These are phyloP conservation scores for Thecaphora thlaspeos DNA, from an alignment of 1,284 basidiomycete species.

Conservation along the genomic window DNA sequence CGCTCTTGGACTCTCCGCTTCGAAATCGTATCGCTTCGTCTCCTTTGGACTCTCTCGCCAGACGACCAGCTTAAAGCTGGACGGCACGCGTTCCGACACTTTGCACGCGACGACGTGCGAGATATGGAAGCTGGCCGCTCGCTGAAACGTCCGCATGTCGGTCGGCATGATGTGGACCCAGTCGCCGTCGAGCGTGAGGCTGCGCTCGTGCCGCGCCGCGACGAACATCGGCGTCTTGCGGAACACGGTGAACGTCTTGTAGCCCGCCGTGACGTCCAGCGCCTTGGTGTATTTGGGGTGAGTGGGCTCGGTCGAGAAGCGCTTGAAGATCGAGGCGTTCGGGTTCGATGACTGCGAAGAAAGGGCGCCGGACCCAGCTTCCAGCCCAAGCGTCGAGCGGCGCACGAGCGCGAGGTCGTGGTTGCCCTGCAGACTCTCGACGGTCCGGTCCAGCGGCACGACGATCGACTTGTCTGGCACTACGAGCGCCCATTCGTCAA, in stretches of 20 bases:
- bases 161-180: conserved; percentile 72
- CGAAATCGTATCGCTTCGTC: conserved; percentile 91
- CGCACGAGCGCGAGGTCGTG: conserved; percentile 81
- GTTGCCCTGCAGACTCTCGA: conserved; percentile 84
- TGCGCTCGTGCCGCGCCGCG: conserved; percentile 77
- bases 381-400: conserved; percentile 57
- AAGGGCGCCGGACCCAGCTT: conserved; percentile 58
- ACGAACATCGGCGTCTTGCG: conserved; percentile 82
- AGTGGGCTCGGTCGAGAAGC: conserved; percentile 71
- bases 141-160: conserved; percentile 36
- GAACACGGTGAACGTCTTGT: conserved; percentile 90
- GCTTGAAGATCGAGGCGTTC: conserved; percentile 63
- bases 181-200: conserved; percentile 88
- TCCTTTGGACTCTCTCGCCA: conserved; percentile 67
- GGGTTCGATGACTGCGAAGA: conserved; percentile 71
- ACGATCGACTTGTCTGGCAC: conserved; percentile 64
- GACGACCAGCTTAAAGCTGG: conserved; percentile 81
- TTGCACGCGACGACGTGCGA: conserved; percentile 80
- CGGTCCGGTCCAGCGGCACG: conserved; percentile 90
- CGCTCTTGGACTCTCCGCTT: conserved; percentile 79
- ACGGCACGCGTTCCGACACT: conserved; percentile 75
- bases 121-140: conserved; percentile 86
- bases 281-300: conserved; percentile 55
- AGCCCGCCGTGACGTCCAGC: conserved; percentile 62
- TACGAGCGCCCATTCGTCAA: conserved; percentile 52